Percentiles rank a stretch among this genome's conserved stretches.
phyloP scores from a whole-genome alignment of 2,329 filamentous ascomycete genomes.

The Penicillium paneum region DNA sequence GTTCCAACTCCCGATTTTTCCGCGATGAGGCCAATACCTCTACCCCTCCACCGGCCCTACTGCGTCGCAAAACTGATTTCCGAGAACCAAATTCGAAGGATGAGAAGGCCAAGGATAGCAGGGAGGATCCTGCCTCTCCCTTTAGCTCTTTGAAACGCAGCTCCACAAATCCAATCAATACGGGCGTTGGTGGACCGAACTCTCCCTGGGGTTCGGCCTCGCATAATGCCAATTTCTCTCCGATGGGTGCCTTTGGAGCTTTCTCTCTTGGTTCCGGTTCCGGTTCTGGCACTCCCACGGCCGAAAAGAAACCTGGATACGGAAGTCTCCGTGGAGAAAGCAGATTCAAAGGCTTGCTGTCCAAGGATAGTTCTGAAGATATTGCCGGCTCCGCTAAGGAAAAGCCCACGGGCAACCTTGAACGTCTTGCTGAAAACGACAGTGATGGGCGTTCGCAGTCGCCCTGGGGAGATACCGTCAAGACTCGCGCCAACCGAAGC shows the following conservation, averaged over 20 bases:
- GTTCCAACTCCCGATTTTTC: slow-evolving; percentile 45
- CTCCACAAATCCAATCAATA: slow-evolving; percentile 53
- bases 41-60: slow-evolving; percentile 58
- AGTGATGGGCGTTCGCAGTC: slow-evolving; percentile 46
- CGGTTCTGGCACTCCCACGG: slow-evolving; percentile 51
- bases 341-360: slow-evolving; percentile 79
- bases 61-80: slow-evolving; percentile 61
- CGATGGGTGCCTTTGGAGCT: slow-evolving; percentile 84
- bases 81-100: slow-evolving; percentile 51
- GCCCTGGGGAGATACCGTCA: slow-evolving; percentile 50
- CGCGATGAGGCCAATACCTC: slow-evolving; percentile 53
- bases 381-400: slow-evolving; percentile 52
- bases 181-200: slow-evolving; percentile 46
- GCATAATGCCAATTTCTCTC: slow-evolving; percentile 61
- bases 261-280: slow-evolving; percentile 65
- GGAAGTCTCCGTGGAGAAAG: slow-evolving; percentile 71
- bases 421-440: slow-evolving; percentile 53
- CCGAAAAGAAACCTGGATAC: slow-evolving; percentile 69
- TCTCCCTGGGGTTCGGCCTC: slow-evolving; percentile 61
- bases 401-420: slow-evolving; percentile 53
- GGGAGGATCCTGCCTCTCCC: slow-evolving; percentile 43
- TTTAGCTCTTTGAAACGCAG: slow-evolving; percentile 57
- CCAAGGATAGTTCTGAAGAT: slow-evolving; percentile 71
- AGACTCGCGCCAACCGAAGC: slow-evolving; percentile 48
- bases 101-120: slow-evolving; percentile 51